Evolutionary conservation across 2,329 filamentous ascomycete species (phyloP).

Genomic region (Neofusicoccum kwambonambiense): DNA sequence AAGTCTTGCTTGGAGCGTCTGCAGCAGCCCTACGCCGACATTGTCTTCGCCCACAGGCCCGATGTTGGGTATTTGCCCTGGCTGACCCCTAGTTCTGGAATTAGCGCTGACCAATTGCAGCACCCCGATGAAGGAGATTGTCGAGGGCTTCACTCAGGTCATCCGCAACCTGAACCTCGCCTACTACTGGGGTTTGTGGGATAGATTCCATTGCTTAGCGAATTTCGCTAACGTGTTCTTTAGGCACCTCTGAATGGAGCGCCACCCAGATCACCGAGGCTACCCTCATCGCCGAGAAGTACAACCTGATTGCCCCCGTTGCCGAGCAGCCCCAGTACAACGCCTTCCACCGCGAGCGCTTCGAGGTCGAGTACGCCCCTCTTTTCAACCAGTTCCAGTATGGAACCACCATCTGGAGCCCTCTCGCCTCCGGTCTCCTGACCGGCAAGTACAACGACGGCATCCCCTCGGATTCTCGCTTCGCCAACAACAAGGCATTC

Average conservation of each 20-base stretch:
- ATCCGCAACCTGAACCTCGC: conserved; percentile 58
- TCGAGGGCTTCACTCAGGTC: conserved; percentile 53
- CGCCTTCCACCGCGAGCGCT: conserved; percentile 59
- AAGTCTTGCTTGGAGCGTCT: conserved; percentile 59
- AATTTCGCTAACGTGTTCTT: not conserved
- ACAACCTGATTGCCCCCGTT: conserved; percentile 59
- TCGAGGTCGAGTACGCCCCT: conserved; percentile 61
- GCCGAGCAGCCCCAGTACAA: conserved; percentile 61
- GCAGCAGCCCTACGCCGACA: conserved; percentile 64
- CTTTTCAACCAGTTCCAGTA: conserved; percentile 58
- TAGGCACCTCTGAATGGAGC: conserved; percentile 57
- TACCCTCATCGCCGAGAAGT: conserved; percentile 59
- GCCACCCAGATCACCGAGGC: conserved; percentile 61
- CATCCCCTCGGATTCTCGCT: conserved; percentile 60
- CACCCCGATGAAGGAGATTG: conserved; percentile 63
- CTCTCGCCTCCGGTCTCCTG: conserved; percentile 57
- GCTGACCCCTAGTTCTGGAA: not conserved
- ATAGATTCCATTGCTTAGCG: not conserved
- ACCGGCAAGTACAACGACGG: conserved; percentile 66
- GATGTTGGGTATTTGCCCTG: conserved; percentile 46
- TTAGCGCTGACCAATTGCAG: conserved; percentile 24
- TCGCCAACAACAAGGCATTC: conserved; percentile 57
- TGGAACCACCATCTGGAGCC: conserved; percentile 58
- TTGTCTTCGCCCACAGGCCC: conserved; percentile 62
- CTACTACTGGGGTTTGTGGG: conserved; percentile 59